These are phyloP conservation scores for Coelastrella sp. DNA, from an alignment of 139 green algal genomes.

Conservation along the genomic window DNA sequence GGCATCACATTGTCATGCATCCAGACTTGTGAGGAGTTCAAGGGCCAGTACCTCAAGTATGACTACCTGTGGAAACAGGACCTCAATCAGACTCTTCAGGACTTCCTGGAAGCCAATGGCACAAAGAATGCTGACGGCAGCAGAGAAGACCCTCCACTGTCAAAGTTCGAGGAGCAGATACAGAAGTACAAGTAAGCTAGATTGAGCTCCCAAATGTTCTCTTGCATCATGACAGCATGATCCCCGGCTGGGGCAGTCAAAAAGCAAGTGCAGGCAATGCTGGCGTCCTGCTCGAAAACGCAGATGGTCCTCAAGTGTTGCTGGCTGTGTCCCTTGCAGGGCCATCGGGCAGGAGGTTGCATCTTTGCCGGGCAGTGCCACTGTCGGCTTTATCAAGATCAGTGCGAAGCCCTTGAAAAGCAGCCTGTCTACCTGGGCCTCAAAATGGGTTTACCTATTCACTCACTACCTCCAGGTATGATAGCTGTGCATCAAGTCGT, in stretches of 20 bases:
- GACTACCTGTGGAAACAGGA: conserved; percentile 90
- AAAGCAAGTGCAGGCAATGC: too few relatives aligned
- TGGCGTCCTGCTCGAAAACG: too few relatives aligned
- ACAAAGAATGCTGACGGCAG: conserved; percentile 64
- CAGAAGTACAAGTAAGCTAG: conserved; percentile 46
- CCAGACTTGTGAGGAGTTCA: conserved; percentile 82
- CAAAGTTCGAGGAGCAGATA: conserved; percentile 85
- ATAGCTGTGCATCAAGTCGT: too few relatives aligned
- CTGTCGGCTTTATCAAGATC: conserved; percentile 86
- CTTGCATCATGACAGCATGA: not conserved
- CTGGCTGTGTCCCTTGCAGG: conserved; percentile 61
- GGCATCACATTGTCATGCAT: conserved; percentile 78
- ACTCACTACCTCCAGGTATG: conserved; percentile 83
- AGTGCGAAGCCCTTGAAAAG: conserved; percentile 89
- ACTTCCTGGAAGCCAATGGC: conserved; percentile 72
- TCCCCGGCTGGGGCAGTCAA: too few relatives aligned
- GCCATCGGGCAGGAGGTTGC: conserved; percentile 77
- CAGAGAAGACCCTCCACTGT: conserved; percentile 79
- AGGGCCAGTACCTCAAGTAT: conserved; percentile 79
- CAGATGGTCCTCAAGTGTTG: not conserved
- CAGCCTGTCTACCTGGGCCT: conserved; percentile 67
- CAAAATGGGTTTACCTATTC: conserved; percentile 91
- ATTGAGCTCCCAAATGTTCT: not conserved
- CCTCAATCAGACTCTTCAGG: conserved; percentile 69
- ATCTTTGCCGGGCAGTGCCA: conserved; percentile 67